Base-by-base conservation (phyloP, 2,329 filamentous ascomycete genomes). In the Sodiomyces alkalinus region DNA sequence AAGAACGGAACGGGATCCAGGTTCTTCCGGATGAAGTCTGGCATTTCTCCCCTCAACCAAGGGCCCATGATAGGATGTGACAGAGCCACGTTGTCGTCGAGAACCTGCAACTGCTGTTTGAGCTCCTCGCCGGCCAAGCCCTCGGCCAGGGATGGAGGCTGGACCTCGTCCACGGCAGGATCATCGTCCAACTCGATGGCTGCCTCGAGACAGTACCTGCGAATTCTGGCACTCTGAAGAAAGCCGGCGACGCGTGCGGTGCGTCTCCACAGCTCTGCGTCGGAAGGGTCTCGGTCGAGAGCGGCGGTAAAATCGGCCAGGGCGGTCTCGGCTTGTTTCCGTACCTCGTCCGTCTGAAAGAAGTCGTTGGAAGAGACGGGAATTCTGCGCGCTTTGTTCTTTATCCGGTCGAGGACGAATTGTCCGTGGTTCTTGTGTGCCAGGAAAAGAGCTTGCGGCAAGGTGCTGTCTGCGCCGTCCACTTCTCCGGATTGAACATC, bases 401-500 rank as follows among this genome's bases (percentile, higher is more conserved):
- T 74, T 39, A 78, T 69, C 33, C 56, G 60, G 47, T 98, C 87
- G n/a, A 98, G 61, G 33, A 78, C 61, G 46, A 92, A 94, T 45
- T 96, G 82, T 22, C 85, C 90, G 53, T 87, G 76, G 42, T 96
- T 98, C 52, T 96, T 98, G 60, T 92, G 83, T 2, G 87, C 80
- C 6, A 98, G 67, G 44, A 93, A 94, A 13, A 96, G 64, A 8
- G 92, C 85, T 45, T 94, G 86, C 0, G 82, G 77, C 7, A 96
- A 59, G 27, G 78, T 87, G 45, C 79, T 90, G 11, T 77, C 81
- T 3, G 74, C 73, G 17, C 72, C 76, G 38, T 92, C 83, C 27
- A 71, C 69, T 27, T 74, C 70, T 33, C 68, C 68, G 17, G 68
- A 66, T 16, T 67, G 58, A 6, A 63, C 54, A 30, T 69, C 68